Conservation (phyloP, 148 eudicot genomes). For the Gaultheria prostrata region DNA sequence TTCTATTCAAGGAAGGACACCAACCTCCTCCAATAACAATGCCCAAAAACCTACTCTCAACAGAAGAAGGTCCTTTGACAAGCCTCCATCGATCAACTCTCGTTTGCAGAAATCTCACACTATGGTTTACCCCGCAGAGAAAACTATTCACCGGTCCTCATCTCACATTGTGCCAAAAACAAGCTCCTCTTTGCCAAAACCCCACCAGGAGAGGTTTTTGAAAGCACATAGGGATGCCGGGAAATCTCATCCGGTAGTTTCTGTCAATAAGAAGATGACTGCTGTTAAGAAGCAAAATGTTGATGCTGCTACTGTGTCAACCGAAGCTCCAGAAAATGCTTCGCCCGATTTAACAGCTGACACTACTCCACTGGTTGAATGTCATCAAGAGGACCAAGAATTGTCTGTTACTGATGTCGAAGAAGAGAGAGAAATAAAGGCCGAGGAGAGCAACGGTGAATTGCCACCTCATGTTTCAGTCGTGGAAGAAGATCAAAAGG, state of each 20-base stretch:
- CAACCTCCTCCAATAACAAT: neutral
- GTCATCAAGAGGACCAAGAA: slow-evolving; percentile 9
- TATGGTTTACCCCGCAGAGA: neutral
- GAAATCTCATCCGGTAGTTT: neutral
- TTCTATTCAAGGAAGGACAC: slow-evolving; percentile 2
- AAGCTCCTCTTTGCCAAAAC: neutral
- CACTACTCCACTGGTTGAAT: neutral
- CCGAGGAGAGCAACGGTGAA: neutral
- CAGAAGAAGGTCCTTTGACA: slow-evolving; percentile 49
- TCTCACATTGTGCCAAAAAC: neutral
- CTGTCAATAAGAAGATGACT: neutral
- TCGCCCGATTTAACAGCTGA: neutral
- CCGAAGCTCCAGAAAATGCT: neutral
- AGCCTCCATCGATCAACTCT: slow-evolving; percentile 31
- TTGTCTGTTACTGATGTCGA: slow-evolving; percentile 15
- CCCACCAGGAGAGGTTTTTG: neutral
- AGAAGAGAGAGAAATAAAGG: slow-evolving; percentile 7
- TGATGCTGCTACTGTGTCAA: neutral
- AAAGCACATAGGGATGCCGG: neutral
- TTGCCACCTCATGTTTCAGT: neutral
- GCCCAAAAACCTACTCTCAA: slow-evolving; percentile 14
- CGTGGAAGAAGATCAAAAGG: slow-evolving; percentile 12
- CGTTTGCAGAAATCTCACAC: slow-evolving; percentile 23
- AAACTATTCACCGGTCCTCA: neutral
- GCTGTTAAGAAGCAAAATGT: neutral